These are phyloP conservation scores for Endocalyx cinctus DNA, from an alignment of 2,329 filamentous ascomycete genomes.

Conservation along the genomic window DNA sequence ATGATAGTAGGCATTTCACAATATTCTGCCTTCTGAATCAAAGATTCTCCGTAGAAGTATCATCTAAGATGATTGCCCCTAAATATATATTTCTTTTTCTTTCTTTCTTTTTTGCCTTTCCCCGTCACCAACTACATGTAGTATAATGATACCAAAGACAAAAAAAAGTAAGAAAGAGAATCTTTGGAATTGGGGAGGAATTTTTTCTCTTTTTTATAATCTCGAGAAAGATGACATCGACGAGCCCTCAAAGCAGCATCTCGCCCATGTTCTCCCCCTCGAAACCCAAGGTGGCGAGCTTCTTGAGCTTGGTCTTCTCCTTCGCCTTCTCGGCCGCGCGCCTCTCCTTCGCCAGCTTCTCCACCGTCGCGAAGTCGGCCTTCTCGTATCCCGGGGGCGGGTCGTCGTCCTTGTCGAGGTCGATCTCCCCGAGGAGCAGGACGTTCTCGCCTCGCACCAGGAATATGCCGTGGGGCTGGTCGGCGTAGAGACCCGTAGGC, in stretches of 20 bases:
- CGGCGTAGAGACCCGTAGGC: conserved; percentile 64
- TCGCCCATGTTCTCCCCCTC: conserved; percentile 81
- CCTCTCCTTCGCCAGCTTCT: conserved; percentile 67
- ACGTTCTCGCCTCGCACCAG: conserved; percentile 96
- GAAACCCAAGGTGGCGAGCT: conserved; percentile 74
- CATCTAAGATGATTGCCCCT: too few relatives aligned
- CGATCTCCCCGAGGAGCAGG: conserved; percentile 90
- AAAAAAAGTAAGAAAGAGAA: too few relatives aligned
- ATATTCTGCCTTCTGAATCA: conserved; percentile 64
- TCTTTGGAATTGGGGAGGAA: too few relatives aligned
- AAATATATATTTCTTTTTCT: conserved; percentile 8
- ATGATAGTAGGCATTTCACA: conserved; percentile 57
- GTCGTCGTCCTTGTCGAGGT: conserved; percentile 92
- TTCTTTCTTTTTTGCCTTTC: conserved; percentile 1
- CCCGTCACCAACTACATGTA: not conserved
- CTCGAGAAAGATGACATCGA: too few relatives aligned
- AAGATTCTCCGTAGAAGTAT: too few relatives aligned
- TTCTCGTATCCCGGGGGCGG: conserved; percentile 63
- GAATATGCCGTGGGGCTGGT: conserved; percentile 81
- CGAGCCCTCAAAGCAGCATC: conserved; percentile 55
- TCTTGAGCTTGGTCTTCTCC: conserved; percentile 69
- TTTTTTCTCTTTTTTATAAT: too few relatives aligned
- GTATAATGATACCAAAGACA: too few relatives aligned
- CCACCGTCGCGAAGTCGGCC: conserved; percentile 66
- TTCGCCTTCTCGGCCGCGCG: conserved; percentile 63